Conservation (phyloP, 805 yeast genomes). For the Hyphopichia homilentoma region DNA sequence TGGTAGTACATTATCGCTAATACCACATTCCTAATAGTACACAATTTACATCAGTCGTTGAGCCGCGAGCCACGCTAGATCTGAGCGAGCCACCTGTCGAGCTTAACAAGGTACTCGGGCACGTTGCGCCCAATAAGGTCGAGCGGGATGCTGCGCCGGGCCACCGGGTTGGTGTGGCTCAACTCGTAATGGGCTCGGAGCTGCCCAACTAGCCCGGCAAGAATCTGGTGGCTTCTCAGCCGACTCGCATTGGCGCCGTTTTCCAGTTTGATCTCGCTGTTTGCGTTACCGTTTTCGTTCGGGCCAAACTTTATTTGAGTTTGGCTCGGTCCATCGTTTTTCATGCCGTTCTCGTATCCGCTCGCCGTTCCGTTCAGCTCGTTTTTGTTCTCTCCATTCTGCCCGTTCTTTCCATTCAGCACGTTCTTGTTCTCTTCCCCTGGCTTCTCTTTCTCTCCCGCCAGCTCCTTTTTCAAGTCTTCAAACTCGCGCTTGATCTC, state of each 20-base stretch:
- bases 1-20: too few relatives aligned
- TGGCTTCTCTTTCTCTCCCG: conserved; percentile 1
- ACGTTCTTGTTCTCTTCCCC: conserved; percentile 3
- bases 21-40: too few relatives aligned
- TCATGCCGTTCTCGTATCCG: too few relatives aligned
- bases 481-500: background rate
- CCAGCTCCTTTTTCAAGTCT: conserved; percentile 1
- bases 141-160: conserved; percentile 31
- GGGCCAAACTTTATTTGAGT: background rate
- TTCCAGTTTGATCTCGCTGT: conserved; percentile 3
- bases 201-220: conserved; percentile 18
- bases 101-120: conserved; percentile 12
- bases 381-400: background rate
- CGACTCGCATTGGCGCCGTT: background rate
- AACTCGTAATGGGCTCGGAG: conserved; percentile 27
- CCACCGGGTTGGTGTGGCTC: conserved; percentile 29
- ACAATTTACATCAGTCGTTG: too few relatives aligned
- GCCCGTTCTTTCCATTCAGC: conserved; percentile 3
- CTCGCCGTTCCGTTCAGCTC: too few relatives aligned
- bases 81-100: conserved; percentile 12
- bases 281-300: background rate
- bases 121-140: conserved; percentile 27
- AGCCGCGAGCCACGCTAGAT: too few relatives aligned
- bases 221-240: conserved; percentile 1
- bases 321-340: too few relatives aligned